phyloP scores from a whole-genome alignment of 257 asterid species.

The Gynochthodes officinalis region DNA sequence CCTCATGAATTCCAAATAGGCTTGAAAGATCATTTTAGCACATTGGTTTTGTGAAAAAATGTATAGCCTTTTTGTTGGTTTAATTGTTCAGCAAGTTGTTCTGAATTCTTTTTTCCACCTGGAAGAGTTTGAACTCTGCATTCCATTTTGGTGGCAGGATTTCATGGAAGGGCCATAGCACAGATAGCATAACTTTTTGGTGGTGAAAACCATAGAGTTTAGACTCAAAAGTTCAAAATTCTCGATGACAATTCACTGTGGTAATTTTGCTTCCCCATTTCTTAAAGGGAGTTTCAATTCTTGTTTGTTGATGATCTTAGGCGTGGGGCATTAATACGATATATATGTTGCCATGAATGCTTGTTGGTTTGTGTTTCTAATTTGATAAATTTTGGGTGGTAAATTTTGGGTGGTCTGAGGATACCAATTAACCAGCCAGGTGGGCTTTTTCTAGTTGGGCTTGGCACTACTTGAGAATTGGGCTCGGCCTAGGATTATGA shows the following conservation, averaged over 20 bases:
- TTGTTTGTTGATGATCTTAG: neutral
- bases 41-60: conserved; percentile 10
- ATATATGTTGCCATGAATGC: neutral
- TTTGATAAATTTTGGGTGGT: no score
- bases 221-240: neutral
- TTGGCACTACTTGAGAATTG: no score
- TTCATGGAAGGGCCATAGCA: neutral
- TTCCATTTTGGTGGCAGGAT: neutral
- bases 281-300: neutral
- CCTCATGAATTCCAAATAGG: conserved; percentile 25
- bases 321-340: neutral
- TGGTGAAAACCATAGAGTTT: neutral
- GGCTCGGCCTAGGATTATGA: no score
- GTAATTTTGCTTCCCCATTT: neutral
- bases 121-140: conserved; percentile 1
- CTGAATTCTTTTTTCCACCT: neutral
- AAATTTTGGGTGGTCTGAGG: no score
- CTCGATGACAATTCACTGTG: neutral
- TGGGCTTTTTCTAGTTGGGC: no score
- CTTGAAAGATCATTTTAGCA: neutral
- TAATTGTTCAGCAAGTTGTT: conserved; percentile 5
- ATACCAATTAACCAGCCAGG: no score
- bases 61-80: conserved; percentile 36
- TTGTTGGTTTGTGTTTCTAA: no score
- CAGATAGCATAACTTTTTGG: neutral